These are phyloP conservation scores for Trichophyton verrucosum DNA, from an alignment of 2,329 filamentous ascomycete species.

Conservation along the genomic window DNA sequence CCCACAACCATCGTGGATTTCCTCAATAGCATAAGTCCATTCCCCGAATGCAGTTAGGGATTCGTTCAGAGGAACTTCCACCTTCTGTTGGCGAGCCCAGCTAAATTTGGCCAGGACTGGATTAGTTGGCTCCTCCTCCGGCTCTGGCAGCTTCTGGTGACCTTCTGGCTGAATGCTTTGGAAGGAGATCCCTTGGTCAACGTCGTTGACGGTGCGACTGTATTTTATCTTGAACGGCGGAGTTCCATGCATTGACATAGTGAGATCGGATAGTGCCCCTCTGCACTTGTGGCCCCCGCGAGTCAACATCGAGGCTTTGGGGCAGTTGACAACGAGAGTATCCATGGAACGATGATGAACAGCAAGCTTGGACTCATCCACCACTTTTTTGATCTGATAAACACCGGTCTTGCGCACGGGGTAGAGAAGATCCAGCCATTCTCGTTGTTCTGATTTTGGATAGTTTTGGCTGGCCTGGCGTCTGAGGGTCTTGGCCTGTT, in stretches of 20 bases:
- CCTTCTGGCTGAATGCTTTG: slow-evolving; percentile 89
- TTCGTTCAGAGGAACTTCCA: slow-evolving; percentile 79
- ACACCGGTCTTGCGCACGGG: slow-evolving; percentile 74
- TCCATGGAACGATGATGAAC: slow-evolving; percentile 65
- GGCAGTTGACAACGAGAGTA: slow-evolving; percentile 75
- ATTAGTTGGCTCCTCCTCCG: slow-evolving; percentile 48
- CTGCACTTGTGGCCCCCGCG: slow-evolving; percentile 59
- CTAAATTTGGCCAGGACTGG: slow-evolving; percentile 43
- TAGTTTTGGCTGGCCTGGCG: slow-evolving; percentile 53
- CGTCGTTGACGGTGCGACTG: slow-evolving; percentile 72
- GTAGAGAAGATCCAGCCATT: slow-evolving; percentile 57
- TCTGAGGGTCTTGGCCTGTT: slow-evolving; percentile 63
- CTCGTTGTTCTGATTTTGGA: slow-evolving; percentile 37
- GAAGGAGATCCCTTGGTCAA: slow-evolving; percentile 73
- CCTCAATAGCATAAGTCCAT: slow-evolving; percentile 84
- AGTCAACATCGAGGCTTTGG: slow-evolving; percentile 60
- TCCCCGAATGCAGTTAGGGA: slow-evolving; percentile 65
- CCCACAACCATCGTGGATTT: slow-evolving; percentile 81
- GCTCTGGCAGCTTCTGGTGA: slow-evolving; percentile 59
- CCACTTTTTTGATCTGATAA: slow-evolving; percentile 70
- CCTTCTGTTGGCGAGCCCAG: slow-evolving; percentile 65
- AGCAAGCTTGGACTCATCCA: slow-evolving; percentile 89
- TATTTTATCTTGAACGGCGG: slow-evolving; percentile 89
- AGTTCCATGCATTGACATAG: slow-evolving; percentile 72
- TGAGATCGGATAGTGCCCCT: slow-evolving; percentile 75